These are phyloP conservation scores for Leccinellum albellum DNA, from an alignment of 768 basidiomycete genomes.

Conservation along the genomic window DNA sequence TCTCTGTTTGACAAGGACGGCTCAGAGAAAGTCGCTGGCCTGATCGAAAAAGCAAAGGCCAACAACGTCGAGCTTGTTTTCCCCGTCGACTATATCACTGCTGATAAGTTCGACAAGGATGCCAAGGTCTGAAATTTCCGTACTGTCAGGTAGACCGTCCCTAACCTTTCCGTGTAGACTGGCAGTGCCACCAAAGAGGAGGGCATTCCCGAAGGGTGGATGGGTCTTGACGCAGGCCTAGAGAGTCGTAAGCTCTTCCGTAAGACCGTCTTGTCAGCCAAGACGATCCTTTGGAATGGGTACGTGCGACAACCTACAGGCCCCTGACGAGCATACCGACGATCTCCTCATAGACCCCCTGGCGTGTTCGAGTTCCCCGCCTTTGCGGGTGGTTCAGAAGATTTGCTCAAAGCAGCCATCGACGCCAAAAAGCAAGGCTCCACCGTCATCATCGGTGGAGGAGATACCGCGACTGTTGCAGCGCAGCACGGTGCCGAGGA, in stretches of 20 bases:
- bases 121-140: conserved; percentile 56
- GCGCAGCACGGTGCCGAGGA: conserved; percentile 84
- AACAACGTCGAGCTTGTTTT: conserved; percentile 94
- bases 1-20: conserved; percentile 92
- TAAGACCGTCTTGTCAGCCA: conserved; percentile 76
- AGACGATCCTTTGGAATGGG: conserved; percentile 98
- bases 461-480: conserved; percentile 93
- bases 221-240: conserved; percentile 91
- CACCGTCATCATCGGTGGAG: conserved; percentile 93
- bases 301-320: conserved; percentile 30
- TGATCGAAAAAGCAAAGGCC: conserved; percentile 88
- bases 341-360: conserved; percentile 61
- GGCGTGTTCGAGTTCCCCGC: conserved; percentile 97
- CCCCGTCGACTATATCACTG: conserved; percentile 92
- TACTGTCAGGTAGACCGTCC: not conserved
- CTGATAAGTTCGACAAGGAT: conserved; percentile 92
- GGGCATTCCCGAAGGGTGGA: conserved; percentile 91
- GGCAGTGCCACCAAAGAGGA: conserved; percentile 71
- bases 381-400: conserved; percentile 82
- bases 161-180: conserved; percentile 41
- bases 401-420: conserved; percentile 80
- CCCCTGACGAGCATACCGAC: not conserved
- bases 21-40: conserved; percentile 73
- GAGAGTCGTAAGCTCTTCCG: conserved; percentile 80
- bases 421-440: conserved; percentile 84